These are phyloP conservation scores for Aspergillus candidus DNA, from an alignment of 2,329 filamentous ascomycete species.

Conservation along the genomic window DNA sequence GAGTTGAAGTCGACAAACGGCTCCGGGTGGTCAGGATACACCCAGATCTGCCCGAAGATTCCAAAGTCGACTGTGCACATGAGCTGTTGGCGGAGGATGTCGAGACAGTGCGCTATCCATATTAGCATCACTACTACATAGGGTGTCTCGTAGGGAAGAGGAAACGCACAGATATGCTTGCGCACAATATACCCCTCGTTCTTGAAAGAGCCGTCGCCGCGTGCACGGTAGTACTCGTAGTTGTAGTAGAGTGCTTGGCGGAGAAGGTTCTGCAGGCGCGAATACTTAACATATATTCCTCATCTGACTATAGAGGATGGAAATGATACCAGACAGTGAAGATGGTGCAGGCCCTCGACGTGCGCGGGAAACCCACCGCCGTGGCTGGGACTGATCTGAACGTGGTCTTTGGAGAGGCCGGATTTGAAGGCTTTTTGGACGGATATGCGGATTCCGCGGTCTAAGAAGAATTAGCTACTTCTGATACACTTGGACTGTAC, in stretches of 20 bases:
- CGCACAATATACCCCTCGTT: conserved; percentile 52
- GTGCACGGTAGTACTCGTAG: conserved; percentile 50
- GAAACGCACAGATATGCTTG: conserved; percentile 51
- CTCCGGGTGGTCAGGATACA: conserved; percentile 37
- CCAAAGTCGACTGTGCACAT: conserved; percentile 59
- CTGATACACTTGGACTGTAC: conserved; percentile 11
- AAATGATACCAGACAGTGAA: conserved; percentile 48
- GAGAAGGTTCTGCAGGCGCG: conserved; percentile 47
- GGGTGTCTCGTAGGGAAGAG: not conserved
- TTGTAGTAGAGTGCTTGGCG: conserved; percentile 56
- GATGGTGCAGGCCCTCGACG: conserved; percentile 28
- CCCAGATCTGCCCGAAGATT: conserved; percentile 58
- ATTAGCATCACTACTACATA: not conserved
- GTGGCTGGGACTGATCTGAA: conserved; percentile 50
- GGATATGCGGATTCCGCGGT: conserved; percentile 46
- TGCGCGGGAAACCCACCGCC: conserved; percentile 49
- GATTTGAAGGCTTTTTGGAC: conserved; percentile 45
- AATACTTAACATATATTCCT: conserved; percentile 2
- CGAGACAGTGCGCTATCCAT: conserved; percentile 51
- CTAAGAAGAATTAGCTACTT: conserved; percentile 19
- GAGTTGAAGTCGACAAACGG: conserved; percentile 60
- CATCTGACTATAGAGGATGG: too few species aligned
- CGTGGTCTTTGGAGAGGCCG: conserved; percentile 50
- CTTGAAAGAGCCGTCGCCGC: conserved; percentile 48
- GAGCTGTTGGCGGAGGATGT: conserved; percentile 56